phyloP scores from a whole-genome alignment of 2,329 filamentous ascomycete species.

The Incumbomyces lentus region DNA sequence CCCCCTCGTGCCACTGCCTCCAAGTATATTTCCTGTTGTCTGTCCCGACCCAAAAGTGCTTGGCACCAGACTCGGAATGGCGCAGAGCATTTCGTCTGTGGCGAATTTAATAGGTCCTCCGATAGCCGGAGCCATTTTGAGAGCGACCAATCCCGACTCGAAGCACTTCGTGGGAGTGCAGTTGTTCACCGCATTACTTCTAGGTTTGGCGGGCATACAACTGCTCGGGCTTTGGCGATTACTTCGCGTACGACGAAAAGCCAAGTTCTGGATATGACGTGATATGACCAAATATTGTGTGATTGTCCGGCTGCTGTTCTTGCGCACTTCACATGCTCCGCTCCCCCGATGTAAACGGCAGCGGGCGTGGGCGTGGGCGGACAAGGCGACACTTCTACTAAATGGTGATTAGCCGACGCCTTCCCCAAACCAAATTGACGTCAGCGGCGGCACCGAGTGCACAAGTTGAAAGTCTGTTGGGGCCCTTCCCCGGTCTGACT shows the following conservation, averaged over 20 bases:
- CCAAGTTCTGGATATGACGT: slow-evolving; percentile 13
- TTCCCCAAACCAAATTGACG: too few species aligned
- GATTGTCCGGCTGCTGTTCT: too few species aligned
- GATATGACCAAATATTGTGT: background rate
- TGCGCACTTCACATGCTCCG: too few species aligned
- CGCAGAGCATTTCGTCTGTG: slow-evolving; percentile 39
- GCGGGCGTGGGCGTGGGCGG: too few species aligned
- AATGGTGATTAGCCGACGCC: too few species aligned
- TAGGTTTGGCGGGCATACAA: slow-evolving; percentile 30
- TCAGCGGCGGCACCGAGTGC: too few species aligned
- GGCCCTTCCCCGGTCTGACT: too few species aligned
- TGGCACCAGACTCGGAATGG: slow-evolving; percentile 41
- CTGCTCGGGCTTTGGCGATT: slow-evolving; percentile 21
- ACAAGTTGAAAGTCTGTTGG: too few species aligned
- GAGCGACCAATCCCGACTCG: slow-evolving; percentile 22
- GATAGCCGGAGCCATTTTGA: slow-evolving; percentile 38
- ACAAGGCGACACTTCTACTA: too few species aligned
- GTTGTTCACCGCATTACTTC: slow-evolving; percentile 33
- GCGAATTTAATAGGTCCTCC: slow-evolving; percentile 40
- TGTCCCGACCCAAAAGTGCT: slow-evolving; percentile 36
- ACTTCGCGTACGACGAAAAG: slow-evolving; percentile 14
- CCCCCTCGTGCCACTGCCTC: slow-evolving; percentile 52
- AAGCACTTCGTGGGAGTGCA: slow-evolving; percentile 35
- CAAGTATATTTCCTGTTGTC: slow-evolving; percentile 44
- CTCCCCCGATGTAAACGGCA: too few species aligned